A percentile compares a stretch with the other conserved stretches of the same genome.
phyloP scores from a whole-genome alignment of 2,329 filamentous ascomycete genomes.

The Hypoxylon sp. region DNA sequence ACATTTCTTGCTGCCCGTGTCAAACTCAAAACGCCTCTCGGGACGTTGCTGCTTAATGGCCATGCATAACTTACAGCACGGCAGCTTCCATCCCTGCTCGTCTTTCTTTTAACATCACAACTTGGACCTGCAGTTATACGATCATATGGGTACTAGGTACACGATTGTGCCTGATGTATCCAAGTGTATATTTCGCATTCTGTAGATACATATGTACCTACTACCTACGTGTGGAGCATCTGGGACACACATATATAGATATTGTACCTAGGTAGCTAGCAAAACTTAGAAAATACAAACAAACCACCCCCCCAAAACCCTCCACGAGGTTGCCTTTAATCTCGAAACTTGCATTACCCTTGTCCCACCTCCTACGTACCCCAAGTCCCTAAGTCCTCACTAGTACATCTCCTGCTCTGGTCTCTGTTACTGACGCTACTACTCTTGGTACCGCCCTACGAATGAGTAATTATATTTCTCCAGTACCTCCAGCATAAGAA shows the following conservation, averaged over 20 bases:
- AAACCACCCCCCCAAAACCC: slow-evolving; percentile 1
- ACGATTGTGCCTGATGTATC: neutral
- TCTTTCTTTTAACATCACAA: slow-evolving; percentile 8
- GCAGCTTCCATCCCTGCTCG: slow-evolving; percentile 18
- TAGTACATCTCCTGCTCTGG: neutral
- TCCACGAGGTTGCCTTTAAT: slow-evolving; percentile 15
- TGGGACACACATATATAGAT: too few species aligned
- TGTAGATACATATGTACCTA: slow-evolving; percentile 46
- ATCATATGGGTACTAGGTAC: neutral
- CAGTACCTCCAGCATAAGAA: neutral
- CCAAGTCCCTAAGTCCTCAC: neutral
- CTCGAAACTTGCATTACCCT: slow-evolving; percentile 15
- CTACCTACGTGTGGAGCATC: too few species aligned
- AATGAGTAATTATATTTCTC: neutral
- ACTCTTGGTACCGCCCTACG: neutral
- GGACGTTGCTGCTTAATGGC: slow-evolving; percentile 9
- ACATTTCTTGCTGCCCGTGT: slow-evolving; percentile 27
- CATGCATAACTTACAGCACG: slow-evolving; percentile 6
- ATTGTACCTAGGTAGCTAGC: too few species aligned
- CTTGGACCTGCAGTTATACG: slow-evolving; percentile 6
- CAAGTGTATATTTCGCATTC: too few species aligned
- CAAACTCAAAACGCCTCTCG: slow-evolving; percentile 35
- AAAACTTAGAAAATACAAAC: slow-evolving; percentile 5
- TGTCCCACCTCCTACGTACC: slow-evolving; percentile 8
- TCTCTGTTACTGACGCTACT: neutral